Evolutionary conservation across 192 early-diverging fungal species (phyloP).

Genomic region (Gaertneriomyces sp.): DNA sequence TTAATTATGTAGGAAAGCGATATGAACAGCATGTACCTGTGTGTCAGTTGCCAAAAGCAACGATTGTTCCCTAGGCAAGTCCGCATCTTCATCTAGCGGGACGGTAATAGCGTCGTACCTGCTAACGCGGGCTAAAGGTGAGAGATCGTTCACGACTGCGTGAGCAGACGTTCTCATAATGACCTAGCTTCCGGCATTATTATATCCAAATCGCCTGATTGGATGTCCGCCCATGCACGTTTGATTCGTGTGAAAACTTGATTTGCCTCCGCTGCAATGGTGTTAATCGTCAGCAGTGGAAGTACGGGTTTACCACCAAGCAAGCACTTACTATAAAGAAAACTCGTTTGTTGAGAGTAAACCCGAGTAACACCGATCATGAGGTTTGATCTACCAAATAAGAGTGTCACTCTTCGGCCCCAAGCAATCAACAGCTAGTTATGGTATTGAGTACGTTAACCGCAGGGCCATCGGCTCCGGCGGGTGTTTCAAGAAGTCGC

Average conservation of each 20-base stretch:
- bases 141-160: neutral
- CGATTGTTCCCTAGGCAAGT: slow-evolving; percentile 8
- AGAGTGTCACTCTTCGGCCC: neutral
- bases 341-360: slow-evolving; percentile 52
- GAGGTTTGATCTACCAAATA: slow-evolving; percentile 44
- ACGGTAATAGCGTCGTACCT: slow-evolving; percentile 26
- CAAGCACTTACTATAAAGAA: slow-evolving; percentile 44
- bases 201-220: slow-evolving; percentile 24
- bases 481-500: slow-evolving; percentile 39
- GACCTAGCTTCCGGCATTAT: slow-evolving; percentile 16
- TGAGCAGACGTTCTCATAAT: neutral
- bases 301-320: too few species aligned
- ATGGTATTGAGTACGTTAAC: slow-evolving; percentile 28
- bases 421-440: neutral
- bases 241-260: slow-evolving; percentile 26
- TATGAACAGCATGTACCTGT: too few species aligned
- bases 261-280: slow-evolving; percentile 23
- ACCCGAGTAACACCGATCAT: slow-evolving; percentile 57
- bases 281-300: neutral
- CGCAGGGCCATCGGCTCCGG: slow-evolving; percentile 55
- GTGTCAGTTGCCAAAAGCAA: neutral
- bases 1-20: too few species aligned
- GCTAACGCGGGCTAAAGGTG: neutral
- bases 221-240: slow-evolving; percentile 11
- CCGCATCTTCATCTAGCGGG: slow-evolving; percentile 4